Base-by-base conservation (phyloP, 1,284 basidiomycete genomes). In the Fomitopsis pinicola region DNA sequence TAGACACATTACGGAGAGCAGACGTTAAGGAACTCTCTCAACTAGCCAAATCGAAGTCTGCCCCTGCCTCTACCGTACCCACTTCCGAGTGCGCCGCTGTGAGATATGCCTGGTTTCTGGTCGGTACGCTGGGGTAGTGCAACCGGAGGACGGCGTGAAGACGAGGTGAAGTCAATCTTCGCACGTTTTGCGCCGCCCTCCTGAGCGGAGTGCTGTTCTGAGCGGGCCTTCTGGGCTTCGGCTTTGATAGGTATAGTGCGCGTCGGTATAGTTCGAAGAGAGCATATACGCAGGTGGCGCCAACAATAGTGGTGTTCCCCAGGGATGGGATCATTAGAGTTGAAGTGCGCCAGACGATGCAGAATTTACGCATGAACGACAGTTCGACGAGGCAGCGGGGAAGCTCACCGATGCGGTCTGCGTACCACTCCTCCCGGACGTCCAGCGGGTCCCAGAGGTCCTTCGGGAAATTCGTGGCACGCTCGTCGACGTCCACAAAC, bases 401-500 rank as follows among this genome's bases (percentile, higher is more conserved):
- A 40, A 12, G 72, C 75, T 72, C 76, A 91, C 89, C 88, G 71
- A 92, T 85, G 68, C 77, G 80, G 56, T 87, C 85, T 36, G 89
- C 84, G 72, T 80, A 86, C 89, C 87, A 92, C 60, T 84, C 87
- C 0, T 80, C 76, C 58, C 79, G 73, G 7, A 88, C 75, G 57
- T 85, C 82, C n/a, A 76, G 70, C 5, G 88, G 85, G 68, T 90
- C 81, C 93, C 92, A 93, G 2, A 89, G 71, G 22, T 79, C 75
- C 48, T 74, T 77, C 0, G 91, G 88, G 68, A 95, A 95, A 66
- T 93, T 92, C 0, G 89, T 90, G 14, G 83, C 79, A 12, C 88
- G 84, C 73, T 99, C 97, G 69, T 96, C 89, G 14, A 97, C 88
- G 62, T 90, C 89, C 10, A 97, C 87, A 74, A 96, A 92, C 71